These are phyloP conservation scores for Ogataea ganodermae DNA, from an alignment of 805 yeast species.

Conservation along the genomic window DNA sequence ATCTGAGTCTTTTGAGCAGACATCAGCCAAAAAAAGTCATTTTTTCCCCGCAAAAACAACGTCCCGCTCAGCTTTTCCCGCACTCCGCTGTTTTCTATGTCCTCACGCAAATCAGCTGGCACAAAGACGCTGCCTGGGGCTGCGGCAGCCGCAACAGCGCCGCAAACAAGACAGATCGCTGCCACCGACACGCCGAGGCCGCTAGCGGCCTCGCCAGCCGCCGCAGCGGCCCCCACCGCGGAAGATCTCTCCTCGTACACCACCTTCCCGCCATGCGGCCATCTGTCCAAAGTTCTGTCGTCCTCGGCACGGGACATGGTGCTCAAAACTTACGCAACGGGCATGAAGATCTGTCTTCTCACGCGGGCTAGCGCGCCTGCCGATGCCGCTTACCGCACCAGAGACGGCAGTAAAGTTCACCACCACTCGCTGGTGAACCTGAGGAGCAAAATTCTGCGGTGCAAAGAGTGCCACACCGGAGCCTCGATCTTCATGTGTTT, in stretches of 20 bases:
- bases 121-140: constrained; percentile 13
- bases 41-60: neutral
- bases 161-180: neutral
- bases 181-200: neutral
- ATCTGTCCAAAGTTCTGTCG: constrained; percentile 47
- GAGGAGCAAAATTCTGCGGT: constrained; percentile 47
- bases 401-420: constrained; percentile 42
- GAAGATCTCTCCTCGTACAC: constrained; percentile 27
- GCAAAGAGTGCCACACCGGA: constrained; percentile 49
- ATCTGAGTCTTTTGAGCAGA: too few species aligned
- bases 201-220: neutral
- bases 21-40: too few species aligned
- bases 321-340: constrained; percentile 51
- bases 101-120: constrained; percentile 22
- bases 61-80: neutral
- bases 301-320: constrained; percentile 53
- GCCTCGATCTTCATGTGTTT: constrained; percentile 61
- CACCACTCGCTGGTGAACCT: constrained; percentile 40
- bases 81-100: constrained; percentile 8
- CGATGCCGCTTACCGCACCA: constrained; percentile 30
- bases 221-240: neutral
- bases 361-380: constrained; percentile 20
- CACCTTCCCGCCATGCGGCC: constrained; percentile 50
- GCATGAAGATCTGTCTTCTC: constrained; percentile 46
- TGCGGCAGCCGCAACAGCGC: constrained; percentile 4